These are phyloP conservation scores for Rhodotorula babjevae DNA, from an alignment of 768 basidiomycete species.

Conservation along the genomic window DNA sequence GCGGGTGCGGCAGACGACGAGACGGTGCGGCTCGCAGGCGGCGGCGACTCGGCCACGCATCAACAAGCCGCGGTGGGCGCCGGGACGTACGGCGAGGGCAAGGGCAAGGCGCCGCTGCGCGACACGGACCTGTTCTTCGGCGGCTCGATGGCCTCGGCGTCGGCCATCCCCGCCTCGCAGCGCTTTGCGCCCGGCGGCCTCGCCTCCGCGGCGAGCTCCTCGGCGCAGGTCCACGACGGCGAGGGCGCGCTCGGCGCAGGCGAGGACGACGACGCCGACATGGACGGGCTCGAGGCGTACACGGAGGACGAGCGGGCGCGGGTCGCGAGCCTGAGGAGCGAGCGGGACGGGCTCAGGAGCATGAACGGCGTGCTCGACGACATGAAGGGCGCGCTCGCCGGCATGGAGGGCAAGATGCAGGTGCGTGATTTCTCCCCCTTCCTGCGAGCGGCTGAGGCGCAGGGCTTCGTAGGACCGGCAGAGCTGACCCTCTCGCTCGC, in stretches of 20 bases:
- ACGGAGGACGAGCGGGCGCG: conserved; percentile 30
- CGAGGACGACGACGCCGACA: background rate
- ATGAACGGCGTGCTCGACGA: conserved; percentile 48
- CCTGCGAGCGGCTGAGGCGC: background rate
- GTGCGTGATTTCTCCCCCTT: conserved; percentile 37
- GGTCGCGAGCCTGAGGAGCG: conserved; percentile 40
- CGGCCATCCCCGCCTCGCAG: background rate
- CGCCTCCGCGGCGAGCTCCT: background rate
- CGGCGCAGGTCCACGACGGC: background rate
- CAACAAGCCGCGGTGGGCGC: background rate
- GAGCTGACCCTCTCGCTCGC: too few relatives aligned
- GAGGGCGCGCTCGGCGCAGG: background rate
- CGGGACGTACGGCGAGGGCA: background rate
- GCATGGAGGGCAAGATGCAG: conserved; percentile 45
- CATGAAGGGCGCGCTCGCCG: conserved; percentile 42
- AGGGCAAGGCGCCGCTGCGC: background rate
- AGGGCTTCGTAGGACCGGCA: too few relatives aligned
- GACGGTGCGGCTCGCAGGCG: background rate
- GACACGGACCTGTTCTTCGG: conserved; percentile 4
- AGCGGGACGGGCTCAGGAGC: conserved; percentile 45
- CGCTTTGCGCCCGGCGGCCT: background rate
- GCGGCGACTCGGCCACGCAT: too few relatives aligned
- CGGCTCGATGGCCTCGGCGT: conserved; percentile 5
- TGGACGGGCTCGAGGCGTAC: background rate
- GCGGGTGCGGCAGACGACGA: background rate